Conservation (phyloP, 2,329 filamentous ascomycete genomes). For the Cyphellophora attinorum region DNA sequence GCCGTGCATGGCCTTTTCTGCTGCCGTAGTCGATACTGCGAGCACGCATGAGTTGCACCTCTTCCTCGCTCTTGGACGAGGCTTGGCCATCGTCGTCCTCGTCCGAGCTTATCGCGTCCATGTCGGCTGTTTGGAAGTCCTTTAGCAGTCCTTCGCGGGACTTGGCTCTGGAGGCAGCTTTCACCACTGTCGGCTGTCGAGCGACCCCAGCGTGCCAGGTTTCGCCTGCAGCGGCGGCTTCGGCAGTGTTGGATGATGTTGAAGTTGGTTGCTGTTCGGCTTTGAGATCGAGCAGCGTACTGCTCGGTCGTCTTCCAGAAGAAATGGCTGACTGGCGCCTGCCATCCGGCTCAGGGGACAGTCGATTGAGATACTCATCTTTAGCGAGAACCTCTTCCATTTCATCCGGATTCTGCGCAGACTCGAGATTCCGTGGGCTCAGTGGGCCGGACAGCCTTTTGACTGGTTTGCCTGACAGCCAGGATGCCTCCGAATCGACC, state of each 20-base stretch:
- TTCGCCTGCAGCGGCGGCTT: conserved; percentile 26
- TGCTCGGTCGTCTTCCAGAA: conserved; percentile 30
- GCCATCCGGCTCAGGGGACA: conserved; percentile 39
- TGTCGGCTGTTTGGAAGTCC: conserved; percentile 20
- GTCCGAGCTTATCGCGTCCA: conserved; percentile 16
- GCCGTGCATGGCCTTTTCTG: conserved; percentile 57
- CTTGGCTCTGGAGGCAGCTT: conserved; percentile 46
- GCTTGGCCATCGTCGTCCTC: conserved; percentile 21
- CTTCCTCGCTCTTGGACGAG: conserved; percentile 15
- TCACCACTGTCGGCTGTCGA: conserved; percentile 56
- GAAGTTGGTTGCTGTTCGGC: conserved; percentile 38
- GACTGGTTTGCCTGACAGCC: conserved; percentile 70
- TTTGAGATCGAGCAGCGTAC: conserved; percentile 49
- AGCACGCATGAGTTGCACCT: conserved; percentile 39
- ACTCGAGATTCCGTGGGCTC: conserved; percentile 33
- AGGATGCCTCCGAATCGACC: conserved; percentile 90
- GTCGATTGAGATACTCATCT: conserved; percentile 63
- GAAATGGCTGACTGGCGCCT: conserved; percentile 22
- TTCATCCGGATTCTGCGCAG: conserved; percentile 25
- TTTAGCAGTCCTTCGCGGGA: conserved; percentile 53
- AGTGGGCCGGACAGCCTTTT: conserved; percentile 36
- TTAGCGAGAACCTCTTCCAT: conserved; percentile 55
- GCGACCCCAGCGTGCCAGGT: conserved; percentile 42
- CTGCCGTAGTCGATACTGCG: conserved; percentile 56
- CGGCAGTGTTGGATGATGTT: conserved; percentile 5